Percentiles rank a stretch among this genome's conserved stretches.
phyloP scores from a whole-genome alignment of 129 eudicot species.

The Flaveria robusta region DNA sequence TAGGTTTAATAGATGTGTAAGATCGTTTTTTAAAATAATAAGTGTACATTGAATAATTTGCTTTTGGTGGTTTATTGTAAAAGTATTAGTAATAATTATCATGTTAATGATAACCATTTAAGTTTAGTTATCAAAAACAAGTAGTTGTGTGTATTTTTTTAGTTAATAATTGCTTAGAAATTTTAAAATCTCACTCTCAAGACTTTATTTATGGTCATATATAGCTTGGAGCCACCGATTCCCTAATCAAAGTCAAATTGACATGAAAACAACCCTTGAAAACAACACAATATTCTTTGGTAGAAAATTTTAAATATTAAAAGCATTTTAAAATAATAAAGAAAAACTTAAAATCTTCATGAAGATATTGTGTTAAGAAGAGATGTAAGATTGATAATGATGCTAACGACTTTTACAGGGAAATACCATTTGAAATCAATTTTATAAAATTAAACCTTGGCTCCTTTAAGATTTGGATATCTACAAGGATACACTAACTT shows the following conservation, averaged over 20 bases:
- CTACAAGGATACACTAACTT: background rate
- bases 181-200: background rate
- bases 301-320: background rate
- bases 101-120: background rate
- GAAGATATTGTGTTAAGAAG: background rate
- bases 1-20: too few species aligned
- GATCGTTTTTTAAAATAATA: too few species aligned
- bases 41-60: too few species aligned
- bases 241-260: conserved; percentile 3
- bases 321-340: background rate
- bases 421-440: conserved; percentile 8
- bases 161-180: background rate
- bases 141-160: background rate
- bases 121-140: background rate
- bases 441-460: background rate
- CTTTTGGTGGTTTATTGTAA: background rate
- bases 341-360: background rate
- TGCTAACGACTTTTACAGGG: conserved; percentile 18
- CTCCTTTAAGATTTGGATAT: conserved; percentile 19
- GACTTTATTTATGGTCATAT: background rate
- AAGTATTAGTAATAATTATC: background rate
- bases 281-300: background rate
- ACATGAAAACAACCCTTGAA: conserved; percentile 13
- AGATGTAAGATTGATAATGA: conserved; percentile 16
- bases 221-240: conserved; percentile 3